phyloP scores from a whole-genome alignment of 192 early-diverging fungal genomes.

The Phlyctochytrium planicorne region DNA sequence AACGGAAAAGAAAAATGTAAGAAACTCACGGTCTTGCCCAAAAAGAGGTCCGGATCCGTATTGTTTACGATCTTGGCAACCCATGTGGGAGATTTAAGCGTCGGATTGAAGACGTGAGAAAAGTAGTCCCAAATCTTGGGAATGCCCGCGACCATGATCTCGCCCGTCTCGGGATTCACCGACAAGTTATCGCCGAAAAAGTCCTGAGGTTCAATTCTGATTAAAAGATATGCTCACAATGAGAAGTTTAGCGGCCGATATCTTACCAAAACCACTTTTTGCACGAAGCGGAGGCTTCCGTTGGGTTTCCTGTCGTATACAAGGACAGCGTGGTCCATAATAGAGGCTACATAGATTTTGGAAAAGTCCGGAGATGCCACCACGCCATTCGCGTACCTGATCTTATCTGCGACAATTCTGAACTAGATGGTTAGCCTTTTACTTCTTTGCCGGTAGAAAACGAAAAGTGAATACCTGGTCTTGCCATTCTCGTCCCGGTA shows the following conservation, averaged over 20 bases:
- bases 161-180: neutral
- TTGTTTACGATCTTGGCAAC: neutral
- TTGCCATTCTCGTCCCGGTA: neutral
- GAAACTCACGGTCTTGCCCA: neutral
- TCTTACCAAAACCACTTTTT: neutral
- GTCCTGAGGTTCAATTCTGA: neutral
- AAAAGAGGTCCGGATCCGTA: neutral
- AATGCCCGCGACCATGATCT: neutral
- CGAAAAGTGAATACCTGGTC: neutral
- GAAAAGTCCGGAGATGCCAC: neutral
- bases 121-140: neutral
- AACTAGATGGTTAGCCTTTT: neutral
- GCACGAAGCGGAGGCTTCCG: neutral
- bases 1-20: neutral
- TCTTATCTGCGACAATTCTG: neutral
- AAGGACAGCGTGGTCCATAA: neutral
- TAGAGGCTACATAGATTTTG: neutral
- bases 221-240: neutral
- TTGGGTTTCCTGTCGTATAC: conserved; percentile 1
- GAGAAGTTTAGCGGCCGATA: neutral
- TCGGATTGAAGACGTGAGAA: neutral
- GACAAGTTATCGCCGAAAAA: neutral
- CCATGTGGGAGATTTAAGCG: neutral
- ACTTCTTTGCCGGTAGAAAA: neutral
- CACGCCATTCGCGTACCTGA: neutral